Percentiles rank a stretch among this genome's conserved stretches.
Evolutionary conservation across 192 early-diverging fungal species (phyloP).

Genomic region (Obelidium mucronatum): DNA sequence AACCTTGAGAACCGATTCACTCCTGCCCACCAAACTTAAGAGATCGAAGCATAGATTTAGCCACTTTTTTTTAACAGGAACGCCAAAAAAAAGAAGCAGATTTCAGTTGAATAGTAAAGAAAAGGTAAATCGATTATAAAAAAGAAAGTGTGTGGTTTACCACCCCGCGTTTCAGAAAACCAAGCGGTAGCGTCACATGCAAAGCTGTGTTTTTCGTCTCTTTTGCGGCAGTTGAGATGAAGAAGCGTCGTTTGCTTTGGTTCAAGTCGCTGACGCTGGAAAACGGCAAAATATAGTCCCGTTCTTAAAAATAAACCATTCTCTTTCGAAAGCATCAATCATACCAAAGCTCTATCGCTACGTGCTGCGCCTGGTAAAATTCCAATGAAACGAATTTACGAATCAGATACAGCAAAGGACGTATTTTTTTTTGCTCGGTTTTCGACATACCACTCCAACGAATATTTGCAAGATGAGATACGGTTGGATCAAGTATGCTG

Average conservation of each 20-base stretch:
- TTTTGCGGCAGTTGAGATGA: conserved; percentile 44
- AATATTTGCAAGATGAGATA: conserved; percentile 53
- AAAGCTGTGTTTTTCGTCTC: conserved; percentile 52
- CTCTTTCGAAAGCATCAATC: no score
- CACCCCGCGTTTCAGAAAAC: conserved; percentile 31
- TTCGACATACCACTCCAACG: conserved; percentile 32
- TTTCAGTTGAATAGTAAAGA: background rate
- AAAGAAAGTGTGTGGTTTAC: conserved; percentile 21
- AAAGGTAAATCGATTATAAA: conserved; percentile 1
- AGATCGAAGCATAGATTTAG: conserved; percentile 54
- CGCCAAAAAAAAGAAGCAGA: conserved; percentile 3
- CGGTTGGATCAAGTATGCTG: conserved; percentile 52
- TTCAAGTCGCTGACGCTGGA: conserved; percentile 49
- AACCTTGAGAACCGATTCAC: background rate
- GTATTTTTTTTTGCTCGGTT: background rate
- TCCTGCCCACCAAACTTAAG: conserved; percentile 33
- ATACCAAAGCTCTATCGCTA: conserved; percentile 45
- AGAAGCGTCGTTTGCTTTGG: conserved; percentile 49
- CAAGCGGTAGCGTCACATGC: conserved; percentile 47
- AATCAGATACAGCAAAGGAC: background rate
- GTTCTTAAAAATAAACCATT: background rate
- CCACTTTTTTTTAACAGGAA: conserved; percentile 44
- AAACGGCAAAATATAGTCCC: background rate
- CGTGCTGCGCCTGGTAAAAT: conserved; percentile 31
- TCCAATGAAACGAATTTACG: background rate